Base-by-base conservation (phyloP, 768 basidiomycete species). In the Lactifluus echinatus region DNA sequence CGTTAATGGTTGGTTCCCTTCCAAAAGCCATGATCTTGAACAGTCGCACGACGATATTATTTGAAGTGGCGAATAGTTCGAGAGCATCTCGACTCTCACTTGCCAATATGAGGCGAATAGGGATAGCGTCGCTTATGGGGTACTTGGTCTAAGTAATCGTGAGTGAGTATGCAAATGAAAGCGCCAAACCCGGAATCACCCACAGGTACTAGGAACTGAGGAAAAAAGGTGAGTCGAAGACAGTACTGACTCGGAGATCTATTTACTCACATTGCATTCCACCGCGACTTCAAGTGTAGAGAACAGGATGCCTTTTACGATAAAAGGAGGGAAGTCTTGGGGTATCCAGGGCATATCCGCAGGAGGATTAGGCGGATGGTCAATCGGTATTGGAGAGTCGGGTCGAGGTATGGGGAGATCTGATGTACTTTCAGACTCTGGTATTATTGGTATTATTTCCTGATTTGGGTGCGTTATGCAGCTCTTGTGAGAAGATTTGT, bases 11-110 rank as follows among this genome's bases (percentile, higher is more conserved):
- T 26, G 44, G 49, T 17, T 53, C 8, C 5, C 53, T 24, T 45
- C 61, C 61, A 31, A 59, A 59, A 11, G 37, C 57, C 17, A 59
- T 17, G 29, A 50, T 44, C 44, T 59, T 62, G 12, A 50, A 24
- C 11, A 62, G 33, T 10, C 45, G 57, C 26, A 59, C 57, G 8
- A 55, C 39, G 34, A 59, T 55, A 10, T 4, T 10, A 31, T 31
- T 10, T 5, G 31, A 48, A 8, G 42, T 33, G 15, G 57, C 26
- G 15, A 55, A 4, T 4, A 62, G 31, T 17, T 59, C 61, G 8
- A 62, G 34, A 3, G 50, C 53, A 17, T 44, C 14, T 2, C 14
- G 21, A 14, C 15, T 50, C 19, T 39, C 28, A 37, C 57, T 48
- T 7, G 57, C 59, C 43, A 59, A 28, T 4, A 45, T 17, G n/a